Evolutionary conservation across 148 eudicot species (phyloP), one percentile per base, ranked within the genome.

Genomic region (Polygonum maritimum): DNA sequence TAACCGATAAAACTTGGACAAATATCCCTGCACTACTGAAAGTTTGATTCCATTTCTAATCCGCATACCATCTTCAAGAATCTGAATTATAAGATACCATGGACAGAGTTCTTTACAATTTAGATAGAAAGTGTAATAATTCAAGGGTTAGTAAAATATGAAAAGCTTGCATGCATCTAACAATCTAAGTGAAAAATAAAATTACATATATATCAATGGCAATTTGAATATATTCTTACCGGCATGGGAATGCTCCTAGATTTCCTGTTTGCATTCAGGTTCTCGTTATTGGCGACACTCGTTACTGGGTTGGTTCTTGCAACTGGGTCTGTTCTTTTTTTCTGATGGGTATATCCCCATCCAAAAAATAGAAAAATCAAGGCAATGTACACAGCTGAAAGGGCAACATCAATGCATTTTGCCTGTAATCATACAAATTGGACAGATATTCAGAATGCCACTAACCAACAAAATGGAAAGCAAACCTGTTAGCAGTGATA

Each of bases 1-100:
- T 76, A 76, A 96, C 99, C 99, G 93, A 80, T 88, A 96, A 75
- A 92, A 91, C 73, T 86, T 87, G 73, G 97, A 88, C 95, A 96
- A 89, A 75, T 86, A 91, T 78, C 88, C 94, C 89, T 96, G 98
- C 81, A 96, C 93, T 49, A 87, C 80, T 47, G 98, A 92, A 79
- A 96, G 98, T 79, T 85, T 92, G 77, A 92, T 94, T 39, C 90
- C 95, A 51, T 86, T 87, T 18, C 84, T 75, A 58, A 83, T 80
- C 60, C 86, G 97, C 54, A 84, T 83, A 81, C 76, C 85, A 75
- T 86, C 97, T 75, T 86, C 91, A 49, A 84, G 90, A 86, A 89
- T 89, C 98, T 92, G 84, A 79, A 40, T 44, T 8, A 8, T 45
- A 44, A 44, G 35, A 72, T 72, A 16, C 21, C 36, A 67, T 15